Conservation (phyloP, 2,329 filamentous ascomycete species). For the Colletotrichum chlorophyti region DNA sequence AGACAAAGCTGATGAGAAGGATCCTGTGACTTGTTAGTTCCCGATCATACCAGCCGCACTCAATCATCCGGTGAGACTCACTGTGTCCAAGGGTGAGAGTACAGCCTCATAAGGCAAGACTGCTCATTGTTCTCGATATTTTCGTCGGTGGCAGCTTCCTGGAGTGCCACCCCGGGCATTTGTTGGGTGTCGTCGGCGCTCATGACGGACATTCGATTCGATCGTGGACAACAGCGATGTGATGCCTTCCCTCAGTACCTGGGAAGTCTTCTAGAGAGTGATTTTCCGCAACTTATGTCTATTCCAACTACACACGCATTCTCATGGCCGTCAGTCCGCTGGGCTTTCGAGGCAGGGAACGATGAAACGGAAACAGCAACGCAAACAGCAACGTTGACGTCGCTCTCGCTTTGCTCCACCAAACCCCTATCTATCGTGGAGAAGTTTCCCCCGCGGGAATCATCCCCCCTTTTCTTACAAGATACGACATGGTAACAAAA, state of each 20-base stretch:
- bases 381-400: constrained; percentile 21
- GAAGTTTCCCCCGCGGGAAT: not conserved
- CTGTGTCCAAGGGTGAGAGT: constrained; percentile 53
- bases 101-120: constrained; percentile 37
- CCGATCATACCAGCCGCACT: no score
- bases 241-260: no score
- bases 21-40: constrained; percentile 40
- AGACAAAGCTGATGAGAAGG: constrained; percentile 54
- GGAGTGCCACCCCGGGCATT: not conserved
- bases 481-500: constrained; percentile 11
- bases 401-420: not conserved
- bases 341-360: not conserved
- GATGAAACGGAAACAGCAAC: not conserved
- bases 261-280: no score
- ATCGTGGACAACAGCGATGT: not conserved
- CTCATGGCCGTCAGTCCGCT: no score
- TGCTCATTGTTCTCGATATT: not conserved
- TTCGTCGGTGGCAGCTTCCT: not conserved
- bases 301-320: no score
- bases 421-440: constrained; percentile 7
- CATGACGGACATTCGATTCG: not conserved
- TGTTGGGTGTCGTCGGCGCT: not conserved
- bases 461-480: constrained; percentile 3
- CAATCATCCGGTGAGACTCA: not conserved
- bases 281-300: no score